phyloP scores from a whole-genome alignment of 805 yeast species.

The Huiozyma sinensis region DNA sequence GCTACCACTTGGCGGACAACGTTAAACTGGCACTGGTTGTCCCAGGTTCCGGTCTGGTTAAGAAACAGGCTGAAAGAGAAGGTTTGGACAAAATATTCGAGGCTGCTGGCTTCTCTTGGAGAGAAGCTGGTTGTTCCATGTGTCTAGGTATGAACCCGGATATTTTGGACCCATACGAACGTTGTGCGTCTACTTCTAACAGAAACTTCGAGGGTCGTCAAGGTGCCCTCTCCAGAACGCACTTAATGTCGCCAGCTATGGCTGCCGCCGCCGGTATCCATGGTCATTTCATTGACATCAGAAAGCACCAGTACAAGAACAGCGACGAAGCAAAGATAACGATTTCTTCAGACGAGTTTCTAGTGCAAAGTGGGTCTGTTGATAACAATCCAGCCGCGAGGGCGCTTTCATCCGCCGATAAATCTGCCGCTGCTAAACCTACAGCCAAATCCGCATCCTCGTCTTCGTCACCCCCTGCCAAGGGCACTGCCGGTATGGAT shows the following conservation, averaged over 20 bases:
- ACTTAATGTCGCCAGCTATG: conserved; percentile 97
- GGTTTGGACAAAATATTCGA: conserved; percentile 86
- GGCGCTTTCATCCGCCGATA: conserved; percentile 38
- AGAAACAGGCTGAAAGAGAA: conserved; percentile 86
- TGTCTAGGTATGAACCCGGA: conserved; percentile 99
- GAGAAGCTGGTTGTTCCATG: conserved; percentile 99
- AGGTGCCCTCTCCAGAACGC: conserved; percentile 93
- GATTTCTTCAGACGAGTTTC: conserved; percentile 34
- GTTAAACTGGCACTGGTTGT: conserved; percentile 83
- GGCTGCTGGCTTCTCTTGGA: conserved; percentile 95
- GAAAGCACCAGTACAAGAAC: conserved; percentile 60
- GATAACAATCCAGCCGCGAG: conserved; percentile 19
- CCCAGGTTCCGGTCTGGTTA: conserved; percentile 95
- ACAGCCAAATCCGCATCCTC: not conserved
- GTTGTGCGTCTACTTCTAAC: conserved; percentile 99
- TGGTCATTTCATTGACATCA: conserved; percentile 85
- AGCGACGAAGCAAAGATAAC: conserved; percentile 49
- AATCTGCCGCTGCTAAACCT: conserved; percentile 34
- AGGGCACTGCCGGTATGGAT: conserved; percentile 44
- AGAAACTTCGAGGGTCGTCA: conserved; percentile 99
- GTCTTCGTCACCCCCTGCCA: conserved; percentile 16
- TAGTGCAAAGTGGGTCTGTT: conserved; percentile 18
- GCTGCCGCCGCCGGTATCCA: conserved; percentile 96
- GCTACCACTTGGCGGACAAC: conserved; percentile 73
- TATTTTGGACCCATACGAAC: conserved; percentile 84